Conservation (phyloP, 805 yeast species). For the Brettanomyces bruxellensis region DNA sequence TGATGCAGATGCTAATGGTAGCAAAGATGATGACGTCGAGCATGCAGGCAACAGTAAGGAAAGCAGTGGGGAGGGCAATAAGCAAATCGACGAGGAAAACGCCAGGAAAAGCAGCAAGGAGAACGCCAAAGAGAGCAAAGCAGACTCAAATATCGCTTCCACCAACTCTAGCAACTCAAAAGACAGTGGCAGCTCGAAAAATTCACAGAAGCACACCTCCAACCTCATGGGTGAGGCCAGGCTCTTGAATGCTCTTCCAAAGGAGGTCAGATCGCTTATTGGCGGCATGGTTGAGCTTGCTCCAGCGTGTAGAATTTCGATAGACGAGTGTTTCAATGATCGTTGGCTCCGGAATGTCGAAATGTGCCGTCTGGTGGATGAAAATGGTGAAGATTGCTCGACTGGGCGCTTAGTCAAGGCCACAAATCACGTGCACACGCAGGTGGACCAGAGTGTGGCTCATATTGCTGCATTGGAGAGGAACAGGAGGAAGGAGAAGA, state of each 20-base stretch:
- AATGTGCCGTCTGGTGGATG: constrained; percentile 58
- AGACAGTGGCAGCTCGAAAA: neutral
- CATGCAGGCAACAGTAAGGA: neutral
- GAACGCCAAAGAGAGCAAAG: neutral
- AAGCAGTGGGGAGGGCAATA: neutral
- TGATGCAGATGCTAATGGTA: constrained; percentile 3
- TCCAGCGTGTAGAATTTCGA: constrained; percentile 76
- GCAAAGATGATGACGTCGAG: constrained; percentile 1
- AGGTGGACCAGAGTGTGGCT: constrained; percentile 88
- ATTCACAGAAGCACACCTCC: constrained; percentile 41
- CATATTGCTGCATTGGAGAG: constrained; percentile 90
- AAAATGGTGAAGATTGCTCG: constrained; percentile 22
- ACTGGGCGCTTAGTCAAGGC: constrained; percentile 33
- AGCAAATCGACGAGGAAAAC: neutral
- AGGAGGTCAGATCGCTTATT: constrained; percentile 56
- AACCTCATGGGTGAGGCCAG: constrained; percentile 64
- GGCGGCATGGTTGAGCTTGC: constrained; percentile 76
- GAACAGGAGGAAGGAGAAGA: constrained; percentile 41
- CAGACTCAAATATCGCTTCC: neutral
- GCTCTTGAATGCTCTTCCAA: constrained; percentile 60
- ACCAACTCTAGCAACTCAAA: neutral
- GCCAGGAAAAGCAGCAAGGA: neutral
- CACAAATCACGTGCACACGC: constrained; percentile 70
- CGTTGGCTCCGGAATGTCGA: constrained; percentile 55
- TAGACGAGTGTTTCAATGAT: constrained; percentile 70